A percentile compares a stretch with the other conserved stretches of the same genome.
Evolutionary conservation across 768 basidiomycete genomes (phyloP).

Genomic region (Macrolepiota albuminosa): DNA sequence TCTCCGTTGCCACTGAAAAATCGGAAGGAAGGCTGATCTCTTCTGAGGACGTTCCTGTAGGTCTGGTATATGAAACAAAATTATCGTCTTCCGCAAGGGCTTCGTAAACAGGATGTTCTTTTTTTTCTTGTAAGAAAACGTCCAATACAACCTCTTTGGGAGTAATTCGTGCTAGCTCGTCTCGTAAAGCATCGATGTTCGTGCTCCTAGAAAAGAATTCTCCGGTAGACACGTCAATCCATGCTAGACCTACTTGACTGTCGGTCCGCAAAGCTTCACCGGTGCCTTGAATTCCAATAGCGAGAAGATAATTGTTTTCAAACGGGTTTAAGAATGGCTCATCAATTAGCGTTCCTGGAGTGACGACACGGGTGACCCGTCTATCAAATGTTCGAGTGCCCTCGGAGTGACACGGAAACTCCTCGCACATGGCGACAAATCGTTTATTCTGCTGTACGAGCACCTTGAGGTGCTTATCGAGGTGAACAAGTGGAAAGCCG

Average conservation of each 20-base stretch:
- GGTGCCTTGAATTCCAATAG: conserved; percentile 36
- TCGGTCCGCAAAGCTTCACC: background rate
- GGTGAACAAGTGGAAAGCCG: conserved; percentile 83
- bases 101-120: conserved; percentile 41
- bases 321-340: conserved; percentile 82
- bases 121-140: conserved; percentile 27
- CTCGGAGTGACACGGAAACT: conserved; percentile 55
- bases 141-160: conserved; percentile 82
- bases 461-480: conserved; percentile 83
- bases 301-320: conserved; percentile 88
- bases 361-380: conserved; percentile 81
- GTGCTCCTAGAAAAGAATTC: conserved; percentile 81
- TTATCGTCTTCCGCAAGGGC: conserved; percentile 50
- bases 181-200: conserved; percentile 52
- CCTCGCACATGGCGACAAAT: conserved; percentile 93
- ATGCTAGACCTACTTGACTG: conserved; percentile 65
- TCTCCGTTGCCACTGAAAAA: background rate
- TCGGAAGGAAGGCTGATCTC: background rate
- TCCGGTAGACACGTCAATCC: conserved; percentile 93
- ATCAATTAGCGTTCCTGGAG: conserved; percentile 92
- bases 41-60: conserved; percentile 5
- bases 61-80: conserved; percentile 46
- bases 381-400: conserved; percentile 68
- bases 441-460: conserved; percentile 79
- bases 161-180: conserved; percentile 76